Percentiles rank a stretch among this genome's conserved stretches.
These are phyloP conservation scores for Takakia lepidozioides DNA, from an alignment of 225 moss, liverwort and hornwort species.

Conservation along the genomic window DNA sequence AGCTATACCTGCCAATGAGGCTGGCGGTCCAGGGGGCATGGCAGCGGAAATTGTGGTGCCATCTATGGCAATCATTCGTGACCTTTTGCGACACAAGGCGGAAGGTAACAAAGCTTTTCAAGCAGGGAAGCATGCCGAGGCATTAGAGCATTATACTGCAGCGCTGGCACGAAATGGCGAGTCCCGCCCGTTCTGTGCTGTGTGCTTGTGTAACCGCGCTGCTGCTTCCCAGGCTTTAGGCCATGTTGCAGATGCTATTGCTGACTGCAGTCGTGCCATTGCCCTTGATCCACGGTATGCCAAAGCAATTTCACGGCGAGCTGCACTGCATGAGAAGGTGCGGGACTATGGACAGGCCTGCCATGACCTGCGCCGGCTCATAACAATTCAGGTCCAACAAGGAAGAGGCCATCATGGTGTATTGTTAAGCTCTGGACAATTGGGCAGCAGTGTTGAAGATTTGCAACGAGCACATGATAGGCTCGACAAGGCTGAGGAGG, in stretches of 20 bases:
- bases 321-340: conserved; percentile 76
- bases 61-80: conserved; percentile 43
- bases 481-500: conserved; percentile 73
- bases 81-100: conserved; percentile 78
- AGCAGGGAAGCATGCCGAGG: conserved; percentile 69
- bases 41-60: conserved; percentile 35
- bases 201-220: conserved; percentile 93
- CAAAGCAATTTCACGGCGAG: conserved; percentile 94
- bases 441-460: conserved; percentile 35
- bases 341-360: conserved; percentile 79
- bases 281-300: conserved; percentile 87
- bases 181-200: conserved; percentile 89
- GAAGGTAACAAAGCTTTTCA: conserved; percentile 86
- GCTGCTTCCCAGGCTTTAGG: conserved; percentile 94
- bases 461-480: conserved; percentile 62
- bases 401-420: background rate
- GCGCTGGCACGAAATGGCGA: conserved; percentile 89
- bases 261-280: conserved; percentile 93
- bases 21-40: conserved; percentile 19
- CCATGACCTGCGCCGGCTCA: conserved; percentile 61
- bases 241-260: conserved; percentile 84
- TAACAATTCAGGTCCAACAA: conserved; percentile 34
- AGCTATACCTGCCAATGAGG: conserved; percentile 11
- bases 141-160: conserved; percentile 81
- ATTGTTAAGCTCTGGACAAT: conserved; percentile 10